Evolutionary conservation across 192 early-diverging fungal genomes (phyloP).

Genomic region (Coemansia sp.): DNA sequence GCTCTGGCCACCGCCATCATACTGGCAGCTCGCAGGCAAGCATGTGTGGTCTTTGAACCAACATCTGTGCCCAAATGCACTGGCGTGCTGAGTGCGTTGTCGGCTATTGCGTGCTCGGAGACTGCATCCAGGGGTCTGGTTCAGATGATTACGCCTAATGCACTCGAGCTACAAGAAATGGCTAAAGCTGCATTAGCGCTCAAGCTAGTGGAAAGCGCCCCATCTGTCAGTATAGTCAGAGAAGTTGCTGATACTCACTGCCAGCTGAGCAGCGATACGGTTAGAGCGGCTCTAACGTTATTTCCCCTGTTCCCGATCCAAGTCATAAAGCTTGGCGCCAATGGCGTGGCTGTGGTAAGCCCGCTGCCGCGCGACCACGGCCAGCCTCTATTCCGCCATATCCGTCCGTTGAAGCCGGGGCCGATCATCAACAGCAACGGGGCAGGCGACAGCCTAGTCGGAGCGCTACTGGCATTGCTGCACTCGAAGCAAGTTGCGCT

Average conservation of each 20-base stretch:
- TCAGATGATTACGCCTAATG: constrained; percentile 73
- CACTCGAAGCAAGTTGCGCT: neutral
- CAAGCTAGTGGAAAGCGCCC: constrained; percentile 14
- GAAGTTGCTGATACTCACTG: constrained; percentile 11
- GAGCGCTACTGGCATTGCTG: constrained; percentile 61
- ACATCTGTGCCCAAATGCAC: constrained; percentile 86
- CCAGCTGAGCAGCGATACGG: constrained; percentile 5
- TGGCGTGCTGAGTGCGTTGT: constrained; percentile 58
- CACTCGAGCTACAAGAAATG: constrained; percentile 71
- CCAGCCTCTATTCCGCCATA: constrained; percentile 15
- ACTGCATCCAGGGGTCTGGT: constrained; percentile 25
- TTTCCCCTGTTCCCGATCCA: constrained; percentile 60
- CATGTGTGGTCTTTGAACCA: constrained; percentile 82
- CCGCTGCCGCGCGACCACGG: neutral
- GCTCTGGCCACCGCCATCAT: constrained; percentile 55
- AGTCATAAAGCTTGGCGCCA: constrained; percentile 71
- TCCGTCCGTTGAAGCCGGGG: constrained; percentile 18
- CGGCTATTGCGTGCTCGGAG: constrained; percentile 28
- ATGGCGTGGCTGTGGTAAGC: constrained; percentile 61
- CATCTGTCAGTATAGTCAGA: constrained; percentile 9
- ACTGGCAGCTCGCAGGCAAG: constrained; percentile 15
- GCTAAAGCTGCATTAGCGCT: constrained; percentile 27
- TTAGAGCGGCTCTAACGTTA: constrained; percentile 36
- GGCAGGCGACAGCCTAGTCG: constrained; percentile 67
- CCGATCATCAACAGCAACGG: constrained; percentile 39